Evolutionary conservation across 305 asterid species (phyloP), one percentile per base, ranked within the genome.

Genomic region (Fraxinus dipetala): DNA sequence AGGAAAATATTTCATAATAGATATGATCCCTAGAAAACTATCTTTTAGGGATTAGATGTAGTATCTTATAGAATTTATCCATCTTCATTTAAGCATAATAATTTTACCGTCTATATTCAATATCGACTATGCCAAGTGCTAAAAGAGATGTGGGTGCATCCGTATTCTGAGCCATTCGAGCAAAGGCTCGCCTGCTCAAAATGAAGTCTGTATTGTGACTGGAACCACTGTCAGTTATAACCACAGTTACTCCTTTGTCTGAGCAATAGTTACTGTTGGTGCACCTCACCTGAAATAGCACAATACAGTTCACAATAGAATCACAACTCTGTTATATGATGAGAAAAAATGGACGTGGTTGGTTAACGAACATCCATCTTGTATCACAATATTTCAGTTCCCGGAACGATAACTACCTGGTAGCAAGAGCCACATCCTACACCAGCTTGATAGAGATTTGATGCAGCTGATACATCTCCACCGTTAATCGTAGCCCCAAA

Each of bases 401-500:
- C 6, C 59, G 1, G 26, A 43, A 54, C 40, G 20, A 80, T 80
- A 83, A 51, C 83, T 78, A 91, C 98, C 93, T 94, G 90, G 83
- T 92, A 92, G 88, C 97, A 94, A 54, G 95, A 91, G 43, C 98
- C 97, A 61, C 98, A 93, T 56, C 97, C 98, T 40, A 90, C 82
- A 48, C 98, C 98, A 81, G 86, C 90, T 80, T 86, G 89, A 69
- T 89, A 92, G 56, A 94, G 94, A 35, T 93, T 90, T 38, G 97
- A 91, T 80, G 90, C 97, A 36, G 98, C 97, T 2, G 97, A 83
- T 36, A 93, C 95, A 78, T 93, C 88, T 86, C 98, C 98, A 24
- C 90, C 87, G 51, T 94, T 94, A 77, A 94, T 85, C 11, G 91
- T 92, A 70, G 98, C 95, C 76, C 97, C 97, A 28, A 92, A 89